Conservation (phyloP, 1,284 basidiomycete genomes). For the Moniliella sp. region DNA sequence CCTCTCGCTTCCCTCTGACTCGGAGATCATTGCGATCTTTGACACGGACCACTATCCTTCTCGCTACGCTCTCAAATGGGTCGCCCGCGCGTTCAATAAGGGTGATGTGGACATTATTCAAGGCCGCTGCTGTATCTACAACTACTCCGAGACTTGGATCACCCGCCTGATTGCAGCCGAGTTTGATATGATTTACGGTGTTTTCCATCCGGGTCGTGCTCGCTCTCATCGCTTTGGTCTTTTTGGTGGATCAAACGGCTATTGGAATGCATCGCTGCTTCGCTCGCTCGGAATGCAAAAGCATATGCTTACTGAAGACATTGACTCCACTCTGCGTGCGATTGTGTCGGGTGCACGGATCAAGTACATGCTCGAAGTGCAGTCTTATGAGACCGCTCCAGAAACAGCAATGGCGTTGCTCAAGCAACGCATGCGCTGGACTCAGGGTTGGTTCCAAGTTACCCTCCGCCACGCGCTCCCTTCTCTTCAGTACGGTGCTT, state of each 20-base stretch:
- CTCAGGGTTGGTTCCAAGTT: slow-evolving; percentile 4
- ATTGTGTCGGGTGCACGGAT: slow-evolving; percentile 4
- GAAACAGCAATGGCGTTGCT: slow-evolving; percentile 1
- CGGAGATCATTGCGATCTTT: slow-evolving; percentile 4
- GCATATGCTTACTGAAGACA: slow-evolving; percentile 5
- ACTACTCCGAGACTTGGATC: slow-evolving; percentile 2
- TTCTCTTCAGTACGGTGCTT: slow-evolving; percentile 1
- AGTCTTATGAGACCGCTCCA: slow-evolving; percentile 2
- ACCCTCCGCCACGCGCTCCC: slow-evolving; percentile 2
- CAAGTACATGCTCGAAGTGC: slow-evolving; percentile 4
- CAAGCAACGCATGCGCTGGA: slow-evolving; percentile 3
- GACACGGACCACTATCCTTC: slow-evolving; percentile 2
- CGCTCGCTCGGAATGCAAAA: neutral
- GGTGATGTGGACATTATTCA: slow-evolving; percentile 4
- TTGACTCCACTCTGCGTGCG: slow-evolving; percentile 4
- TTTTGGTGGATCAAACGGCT: slow-evolving; percentile 2
- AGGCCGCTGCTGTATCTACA: slow-evolving; percentile 4
- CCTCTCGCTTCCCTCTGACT: slow-evolving; percentile 1
- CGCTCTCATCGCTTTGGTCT: slow-evolving; percentile 1
- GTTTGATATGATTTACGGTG: slow-evolving; percentile 3
- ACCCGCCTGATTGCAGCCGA: slow-evolving; percentile 3
- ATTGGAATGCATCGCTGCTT: slow-evolving; percentile 2
- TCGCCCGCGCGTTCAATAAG: slow-evolving; percentile 1
- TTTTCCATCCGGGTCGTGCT: slow-evolving; percentile 3
- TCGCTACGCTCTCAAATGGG: slow-evolving; percentile 2